Evolutionary conservation across 2,329 filamentous ascomycete genomes (phyloP).

Genomic region (Cercospora citrullina): DNA sequence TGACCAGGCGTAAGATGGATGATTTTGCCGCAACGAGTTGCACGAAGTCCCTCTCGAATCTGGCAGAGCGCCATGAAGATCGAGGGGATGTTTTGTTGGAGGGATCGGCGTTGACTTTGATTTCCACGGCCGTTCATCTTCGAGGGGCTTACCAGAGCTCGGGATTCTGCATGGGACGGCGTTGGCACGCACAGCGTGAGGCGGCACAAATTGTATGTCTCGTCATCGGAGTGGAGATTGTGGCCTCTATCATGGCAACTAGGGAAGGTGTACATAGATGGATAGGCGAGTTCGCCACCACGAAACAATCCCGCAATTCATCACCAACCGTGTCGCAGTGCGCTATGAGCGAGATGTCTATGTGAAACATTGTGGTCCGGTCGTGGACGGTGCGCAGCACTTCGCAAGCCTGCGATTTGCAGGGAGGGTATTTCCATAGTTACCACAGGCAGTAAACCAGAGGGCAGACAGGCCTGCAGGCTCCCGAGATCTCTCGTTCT

Average conservation of each 20-base stretch:
- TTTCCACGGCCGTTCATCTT: not conserved
- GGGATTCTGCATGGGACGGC: not conserved
- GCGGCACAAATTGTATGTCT: not conserved
- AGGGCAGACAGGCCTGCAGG: not conserved
- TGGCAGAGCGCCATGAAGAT: not conserved
- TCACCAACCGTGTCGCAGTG: not conserved
- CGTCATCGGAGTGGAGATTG: not conserved
- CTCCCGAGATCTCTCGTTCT: not conserved
- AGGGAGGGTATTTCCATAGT: not conserved
- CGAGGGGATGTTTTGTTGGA: not conserved
- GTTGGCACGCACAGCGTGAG: not conserved
- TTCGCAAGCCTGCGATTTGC: not conserved
- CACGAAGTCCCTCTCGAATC: not conserved
- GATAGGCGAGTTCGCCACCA: not conserved
- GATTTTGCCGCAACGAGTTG: not conserved
- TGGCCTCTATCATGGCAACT: not conserved
- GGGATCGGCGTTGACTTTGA: not conserved
- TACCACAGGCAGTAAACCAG: not conserved
- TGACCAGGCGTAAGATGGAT: constrained; percentile 15
- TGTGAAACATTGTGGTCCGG: not conserved
- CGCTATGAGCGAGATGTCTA: not conserved
- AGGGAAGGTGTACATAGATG: not conserved
- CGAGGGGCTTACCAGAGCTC: not conserved
- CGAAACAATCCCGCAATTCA: not conserved
- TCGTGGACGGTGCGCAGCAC: not conserved